A percentile compares a stretch with the other conserved stretches of the same genome.
Conservation (phyloP, 2,329 filamentous ascomycete genomes). For the Botrytis squamosa region DNA sequence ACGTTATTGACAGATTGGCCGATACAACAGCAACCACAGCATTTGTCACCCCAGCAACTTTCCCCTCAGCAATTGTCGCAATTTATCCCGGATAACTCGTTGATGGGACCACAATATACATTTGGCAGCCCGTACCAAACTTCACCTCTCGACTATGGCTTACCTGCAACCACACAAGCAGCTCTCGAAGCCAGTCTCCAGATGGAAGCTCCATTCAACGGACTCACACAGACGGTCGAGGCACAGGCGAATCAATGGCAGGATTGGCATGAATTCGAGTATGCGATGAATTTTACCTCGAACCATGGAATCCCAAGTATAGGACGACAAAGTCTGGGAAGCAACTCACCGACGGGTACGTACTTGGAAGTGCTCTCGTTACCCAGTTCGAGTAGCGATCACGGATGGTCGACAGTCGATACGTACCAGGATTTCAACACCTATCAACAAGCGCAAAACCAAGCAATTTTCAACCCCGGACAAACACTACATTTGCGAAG, state of each 20-base stretch:
- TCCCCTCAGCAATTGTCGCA: constrained; percentile 37
- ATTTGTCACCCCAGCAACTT: constrained; percentile 37
- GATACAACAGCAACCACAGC: constrained; percentile 43
- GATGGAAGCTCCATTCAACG: constrained; percentile 62
- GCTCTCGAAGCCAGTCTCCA: constrained; percentile 58
- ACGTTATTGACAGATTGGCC: constrained; percentile 60
- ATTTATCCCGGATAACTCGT: constrained; percentile 38
- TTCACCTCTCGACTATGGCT: constrained; percentile 35
- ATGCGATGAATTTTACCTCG: constrained; percentile 57
- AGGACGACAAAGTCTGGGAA: constrained; percentile 50
- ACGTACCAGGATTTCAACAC: constrained; percentile 71
- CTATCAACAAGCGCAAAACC: constrained; percentile 57
- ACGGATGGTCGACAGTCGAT: constrained; percentile 83
- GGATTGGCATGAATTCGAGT: constrained; percentile 78
- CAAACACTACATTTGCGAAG: constrained; percentile 87
- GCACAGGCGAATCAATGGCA: constrained; percentile 63
- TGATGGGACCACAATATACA: constrained; percentile 39
- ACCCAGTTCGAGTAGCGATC: constrained; percentile 75
- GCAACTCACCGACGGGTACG: constrained; percentile 72
- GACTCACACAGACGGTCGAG: constrained; percentile 57
- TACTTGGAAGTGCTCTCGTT: constrained; percentile 86
- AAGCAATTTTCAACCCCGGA: constrained; percentile 81
- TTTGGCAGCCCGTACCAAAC: constrained; percentile 37
- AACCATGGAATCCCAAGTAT: constrained; percentile 48
- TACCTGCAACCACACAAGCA: constrained; percentile 55